A percentile compares a stretch with the other conserved stretches of the same genome.
Evolutionary conservation across 129 eudicot genomes (phyloP).

Genomic region (Pittosporum tobira): DNA sequence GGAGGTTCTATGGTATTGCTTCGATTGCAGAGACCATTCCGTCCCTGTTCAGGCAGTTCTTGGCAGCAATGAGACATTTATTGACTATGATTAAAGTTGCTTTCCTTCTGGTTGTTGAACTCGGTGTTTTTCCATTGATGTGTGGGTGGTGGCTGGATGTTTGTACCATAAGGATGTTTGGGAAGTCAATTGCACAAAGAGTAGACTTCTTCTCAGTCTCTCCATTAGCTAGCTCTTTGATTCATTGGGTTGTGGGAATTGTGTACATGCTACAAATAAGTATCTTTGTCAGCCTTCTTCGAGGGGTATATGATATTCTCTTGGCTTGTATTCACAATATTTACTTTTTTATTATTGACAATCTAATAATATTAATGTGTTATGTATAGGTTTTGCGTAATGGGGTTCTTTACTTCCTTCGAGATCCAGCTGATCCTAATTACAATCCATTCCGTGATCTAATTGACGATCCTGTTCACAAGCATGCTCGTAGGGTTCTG

Average conservation of each 20-base stretch:
- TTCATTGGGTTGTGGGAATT: conserved; percentile 97
- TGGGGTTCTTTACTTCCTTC: conserved; percentile 85
- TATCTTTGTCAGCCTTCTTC: conserved; percentile 92
- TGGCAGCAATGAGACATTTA: conserved; percentile 83
- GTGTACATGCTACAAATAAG: conserved; percentile 93
- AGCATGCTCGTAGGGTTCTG: conserved; percentile 91
- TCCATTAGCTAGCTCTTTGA: conserved; percentile 82
- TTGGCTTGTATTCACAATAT: neutral
- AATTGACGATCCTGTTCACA: conserved; percentile 95
- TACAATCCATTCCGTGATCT: conserved; percentile 87
- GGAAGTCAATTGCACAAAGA: conserved; percentile 74
- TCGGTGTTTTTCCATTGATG: conserved; percentile 93
- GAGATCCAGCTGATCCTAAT: conserved; percentile 97
- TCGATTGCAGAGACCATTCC: conserved; percentile 77
- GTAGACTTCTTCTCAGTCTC: conserved; percentile 75
- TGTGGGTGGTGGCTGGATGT: conserved; percentile 99
- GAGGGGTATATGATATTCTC: conserved; percentile 51
- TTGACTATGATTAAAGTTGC: conserved; percentile 95
- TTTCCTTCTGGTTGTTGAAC: conserved; percentile 82
- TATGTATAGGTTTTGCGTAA: conserved; percentile 58
- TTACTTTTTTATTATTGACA: neutral
- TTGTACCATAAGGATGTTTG: conserved; percentile 92
- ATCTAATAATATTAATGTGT: conserved; percentile 9
- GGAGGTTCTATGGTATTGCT: conserved; percentile 80
- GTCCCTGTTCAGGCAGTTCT: conserved; percentile 77